A percentile compares a stretch with the other conserved stretches of the same genome.
Conservation (phyloP, 148 eudicot genomes). For the Rhododendron ferrugineum region DNA sequence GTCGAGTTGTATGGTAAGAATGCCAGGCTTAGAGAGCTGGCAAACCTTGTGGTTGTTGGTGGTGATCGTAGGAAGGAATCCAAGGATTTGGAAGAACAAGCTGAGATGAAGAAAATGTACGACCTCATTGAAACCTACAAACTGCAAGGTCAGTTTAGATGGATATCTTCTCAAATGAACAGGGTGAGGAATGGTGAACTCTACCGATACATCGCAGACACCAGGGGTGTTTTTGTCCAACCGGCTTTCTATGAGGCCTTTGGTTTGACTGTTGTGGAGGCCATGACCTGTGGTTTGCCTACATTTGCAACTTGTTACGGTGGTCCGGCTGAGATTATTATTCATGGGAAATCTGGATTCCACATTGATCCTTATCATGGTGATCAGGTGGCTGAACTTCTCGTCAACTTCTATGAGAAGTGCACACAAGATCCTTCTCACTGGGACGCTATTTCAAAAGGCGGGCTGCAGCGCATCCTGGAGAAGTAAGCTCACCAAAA, state of each 20-base stretch:
- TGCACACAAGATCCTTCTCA: slow-evolving; percentile 60
- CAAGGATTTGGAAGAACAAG: slow-evolving; percentile 89
- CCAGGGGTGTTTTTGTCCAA: slow-evolving; percentile 80
- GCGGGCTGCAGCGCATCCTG: slow-evolving; percentile 74
- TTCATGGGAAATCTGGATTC: slow-evolving; percentile 86
- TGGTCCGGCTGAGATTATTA: slow-evolving; percentile 98
- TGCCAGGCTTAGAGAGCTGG: slow-evolving; percentile 61
- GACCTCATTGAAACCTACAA: slow-evolving; percentile 71
- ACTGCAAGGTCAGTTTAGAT: slow-evolving; percentile 80
- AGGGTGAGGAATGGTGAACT: slow-evolving; percentile 93
- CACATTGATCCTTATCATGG: slow-evolving; percentile 98
- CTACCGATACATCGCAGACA: slow-evolving; percentile 86
- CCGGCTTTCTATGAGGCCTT: slow-evolving; percentile 96
- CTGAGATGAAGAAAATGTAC: slow-evolving; percentile 95
- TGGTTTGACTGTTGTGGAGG: slow-evolving; percentile 91
- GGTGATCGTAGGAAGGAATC: slow-evolving; percentile 96
- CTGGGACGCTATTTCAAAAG: slow-evolving; percentile 78
- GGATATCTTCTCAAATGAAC: slow-evolving; percentile 99
- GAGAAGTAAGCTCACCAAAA: slow-evolving; percentile 59
- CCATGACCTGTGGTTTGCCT: slow-evolving; percentile 97
- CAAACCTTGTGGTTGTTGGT: slow-evolving; percentile 95
- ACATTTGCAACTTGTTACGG: slow-evolving; percentile 92
- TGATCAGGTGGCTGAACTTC: slow-evolving; percentile 71
- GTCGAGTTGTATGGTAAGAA: slow-evolving; percentile 92
- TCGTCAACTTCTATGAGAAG: slow-evolving; percentile 80